A percentile compares a stretch with the other conserved stretches of the same genome.
Evolutionary conservation across 192 early-diverging fungal species (phyloP).

Genomic region (Backusella australiensis): DNA sequence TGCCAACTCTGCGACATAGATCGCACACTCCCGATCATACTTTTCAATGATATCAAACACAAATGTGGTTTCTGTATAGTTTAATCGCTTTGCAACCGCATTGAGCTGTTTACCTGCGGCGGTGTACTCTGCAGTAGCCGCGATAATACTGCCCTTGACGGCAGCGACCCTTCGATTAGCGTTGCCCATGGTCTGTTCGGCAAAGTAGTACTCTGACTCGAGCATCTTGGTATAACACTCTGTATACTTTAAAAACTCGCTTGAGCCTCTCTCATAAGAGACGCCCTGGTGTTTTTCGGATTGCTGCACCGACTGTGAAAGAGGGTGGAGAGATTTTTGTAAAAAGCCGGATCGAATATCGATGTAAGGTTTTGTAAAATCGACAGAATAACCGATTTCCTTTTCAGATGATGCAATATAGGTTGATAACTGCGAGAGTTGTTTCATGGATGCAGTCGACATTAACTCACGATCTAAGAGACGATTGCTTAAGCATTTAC

Average conservation of each 20-base stretch:
- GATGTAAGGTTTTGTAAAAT: conserved; percentile 61
- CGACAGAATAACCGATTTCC: conserved; percentile 47
- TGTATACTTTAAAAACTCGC: conserved; percentile 60
- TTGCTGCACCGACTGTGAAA: conserved; percentile 48
- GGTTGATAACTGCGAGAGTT: conserved; percentile 43
- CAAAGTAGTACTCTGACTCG: conserved; percentile 65
- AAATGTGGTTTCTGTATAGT: conserved; percentile 61
- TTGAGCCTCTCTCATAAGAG: conserved; percentile 61
- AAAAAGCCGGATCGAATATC: conserved; percentile 69
- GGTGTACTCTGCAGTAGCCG: conserved; percentile 47
- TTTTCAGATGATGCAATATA: conserved; percentile 46
- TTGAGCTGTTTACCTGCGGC: conserved; percentile 56
- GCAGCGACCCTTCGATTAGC: conserved; percentile 35
- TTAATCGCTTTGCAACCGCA: conserved; percentile 45
- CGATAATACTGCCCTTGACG: conserved; percentile 45
- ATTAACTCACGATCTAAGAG: conserved; percentile 14
- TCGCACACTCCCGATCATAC: conserved; percentile 29
- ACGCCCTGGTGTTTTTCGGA: conserved; percentile 46
- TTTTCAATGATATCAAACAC: conserved; percentile 67
- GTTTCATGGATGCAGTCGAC: conserved; percentile 23
- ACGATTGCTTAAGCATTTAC: too few species aligned
- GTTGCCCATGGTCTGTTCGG: conserved; percentile 58
- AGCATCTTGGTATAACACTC: conserved; percentile 57
- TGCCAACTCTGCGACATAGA: conserved; percentile 45
- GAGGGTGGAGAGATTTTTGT: conserved; percentile 48